A percentile compares a stretch with the other conserved stretches of the same genome.
These are phyloP conservation scores for Mycena rosella DNA, from an alignment of 768 basidiomycete species.

Conservation along the genomic window DNA sequence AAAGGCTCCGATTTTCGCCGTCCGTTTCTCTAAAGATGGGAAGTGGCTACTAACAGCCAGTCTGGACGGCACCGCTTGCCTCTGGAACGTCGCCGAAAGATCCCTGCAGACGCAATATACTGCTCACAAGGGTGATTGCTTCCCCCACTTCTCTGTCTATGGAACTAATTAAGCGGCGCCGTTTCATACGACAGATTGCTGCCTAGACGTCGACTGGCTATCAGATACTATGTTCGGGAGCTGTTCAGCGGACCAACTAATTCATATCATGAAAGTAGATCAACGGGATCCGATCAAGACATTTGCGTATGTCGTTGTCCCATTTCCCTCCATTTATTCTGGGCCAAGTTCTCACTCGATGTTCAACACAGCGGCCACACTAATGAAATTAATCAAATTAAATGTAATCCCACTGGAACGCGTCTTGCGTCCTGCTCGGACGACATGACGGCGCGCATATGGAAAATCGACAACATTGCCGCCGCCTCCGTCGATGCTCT, in stretches of 20 bases:
- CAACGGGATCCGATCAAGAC: conserved; percentile 67
- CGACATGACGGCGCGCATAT: conserved; percentile 82
- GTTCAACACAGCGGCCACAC: conserved; percentile 69
- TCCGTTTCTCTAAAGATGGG: conserved; percentile 80
- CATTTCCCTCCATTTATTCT: not conserved
- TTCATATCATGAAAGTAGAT: conserved; percentile 72
- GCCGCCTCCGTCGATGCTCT: conserved; percentile 49
- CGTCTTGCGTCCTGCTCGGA: conserved; percentile 86
- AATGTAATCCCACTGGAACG: conserved; percentile 73
- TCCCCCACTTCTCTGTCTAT: conserved; percentile 5
- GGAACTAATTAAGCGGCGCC: conserved; percentile 9
- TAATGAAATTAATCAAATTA: conserved; percentile 84
- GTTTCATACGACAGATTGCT: conserved; percentile 64
- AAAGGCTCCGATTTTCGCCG: conserved; percentile 86
- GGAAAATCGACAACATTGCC: conserved; percentile 67
- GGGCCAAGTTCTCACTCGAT: conserved; percentile 12
- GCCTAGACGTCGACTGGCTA: conserved; percentile 87
- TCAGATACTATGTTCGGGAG: conserved; percentile 78
- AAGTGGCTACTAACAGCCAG: conserved; percentile 83
- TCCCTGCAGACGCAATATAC: conserved; percentile 72
- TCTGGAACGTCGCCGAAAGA: conserved; percentile 82
- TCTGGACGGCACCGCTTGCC: conserved; percentile 79
- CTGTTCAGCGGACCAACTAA: conserved; percentile 76
- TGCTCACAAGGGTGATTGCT: conserved; percentile 69
- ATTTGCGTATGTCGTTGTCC: conserved; percentile 62